phyloP scores from a whole-genome alignment of 2,329 filamentous ascomycete genomes.

The Xylaria sp. region DNA sequence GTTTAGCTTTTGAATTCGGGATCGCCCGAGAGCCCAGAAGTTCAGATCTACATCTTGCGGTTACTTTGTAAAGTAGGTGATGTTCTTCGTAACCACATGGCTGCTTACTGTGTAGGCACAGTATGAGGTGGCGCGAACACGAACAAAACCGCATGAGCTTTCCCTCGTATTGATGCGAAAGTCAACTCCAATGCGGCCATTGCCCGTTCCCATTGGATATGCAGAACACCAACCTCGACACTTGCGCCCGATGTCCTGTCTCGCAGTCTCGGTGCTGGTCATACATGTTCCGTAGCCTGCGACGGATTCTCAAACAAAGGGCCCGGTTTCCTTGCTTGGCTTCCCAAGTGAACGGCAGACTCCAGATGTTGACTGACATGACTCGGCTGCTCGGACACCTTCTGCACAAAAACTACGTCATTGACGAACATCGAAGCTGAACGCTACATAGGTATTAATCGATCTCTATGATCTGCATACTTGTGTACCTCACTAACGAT shows the following conservation, averaged over 20 bases:
- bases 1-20: not conserved
- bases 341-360: not conserved
- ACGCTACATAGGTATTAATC: not conserved
- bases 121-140: conserved; percentile 14
- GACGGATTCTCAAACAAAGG: not conserved
- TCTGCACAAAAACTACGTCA: not conserved
- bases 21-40: not conserved
- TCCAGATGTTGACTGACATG: not conserved
- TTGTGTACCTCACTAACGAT: not conserved
- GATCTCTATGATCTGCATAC: not conserved
- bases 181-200: not conserved
- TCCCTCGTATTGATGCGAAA: not conserved
- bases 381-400: not conserved
- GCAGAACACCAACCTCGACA: not conserved
- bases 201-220: not conserved
- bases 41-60: not conserved
- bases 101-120: too few relatives aligned
- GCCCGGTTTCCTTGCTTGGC: not conserved
- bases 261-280: not conserved
- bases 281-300: not conserved
- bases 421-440: not conserved
- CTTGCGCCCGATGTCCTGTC: too few relatives aligned
- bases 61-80: too few relatives aligned
- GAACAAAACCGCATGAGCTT: conserved; percentile 7
- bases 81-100: too few relatives aligned